These are phyloP conservation scores for Begonia masoniana DNA, from an alignment of 306 rosid genomes.

Conservation along the genomic window DNA sequence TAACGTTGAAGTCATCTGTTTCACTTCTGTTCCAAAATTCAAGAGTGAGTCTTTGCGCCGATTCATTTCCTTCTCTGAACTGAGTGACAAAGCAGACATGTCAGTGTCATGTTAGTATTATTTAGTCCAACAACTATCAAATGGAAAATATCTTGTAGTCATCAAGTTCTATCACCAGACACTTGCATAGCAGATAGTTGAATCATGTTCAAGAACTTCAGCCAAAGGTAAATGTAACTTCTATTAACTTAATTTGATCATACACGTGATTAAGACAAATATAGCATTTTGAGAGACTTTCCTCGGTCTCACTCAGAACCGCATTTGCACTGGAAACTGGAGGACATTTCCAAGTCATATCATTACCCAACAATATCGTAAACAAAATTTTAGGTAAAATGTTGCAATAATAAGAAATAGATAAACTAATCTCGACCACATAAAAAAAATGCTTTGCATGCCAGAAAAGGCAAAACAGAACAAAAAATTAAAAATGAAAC, in stretches of 20 bases:
- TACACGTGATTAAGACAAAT: no score
- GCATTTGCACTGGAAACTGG: no score
- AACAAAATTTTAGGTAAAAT: no score
- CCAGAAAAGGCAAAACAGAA: neutral
- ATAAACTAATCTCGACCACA: neutral
- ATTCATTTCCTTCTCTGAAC: slow-evolving; percentile 23
- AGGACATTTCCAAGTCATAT: no score
- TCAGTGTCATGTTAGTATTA: neutral
- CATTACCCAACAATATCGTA: no score
- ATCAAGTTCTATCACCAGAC: neutral
- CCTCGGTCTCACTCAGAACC: no score
- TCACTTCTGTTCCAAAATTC: slow-evolving; percentile 17
- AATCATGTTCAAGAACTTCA: neutral
- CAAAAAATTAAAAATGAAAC: neutral
- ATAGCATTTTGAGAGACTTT: no score
- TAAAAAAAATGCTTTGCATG: neutral
- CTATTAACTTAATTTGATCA: neutral
- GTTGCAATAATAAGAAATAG: neutral
- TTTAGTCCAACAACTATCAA: neutral
- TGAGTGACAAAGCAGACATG: slow-evolving; percentile 8
- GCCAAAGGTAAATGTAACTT: neutral
- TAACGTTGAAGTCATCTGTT: slow-evolving; percentile 29
- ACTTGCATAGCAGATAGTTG: neutral
- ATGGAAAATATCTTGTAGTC: neutral
- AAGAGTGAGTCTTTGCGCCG: slow-evolving; percentile 21